Evolutionary conservation across 495 filamentous ascomycete species (phyloP).

Genomic region (Xylaria acuta): DNA sequence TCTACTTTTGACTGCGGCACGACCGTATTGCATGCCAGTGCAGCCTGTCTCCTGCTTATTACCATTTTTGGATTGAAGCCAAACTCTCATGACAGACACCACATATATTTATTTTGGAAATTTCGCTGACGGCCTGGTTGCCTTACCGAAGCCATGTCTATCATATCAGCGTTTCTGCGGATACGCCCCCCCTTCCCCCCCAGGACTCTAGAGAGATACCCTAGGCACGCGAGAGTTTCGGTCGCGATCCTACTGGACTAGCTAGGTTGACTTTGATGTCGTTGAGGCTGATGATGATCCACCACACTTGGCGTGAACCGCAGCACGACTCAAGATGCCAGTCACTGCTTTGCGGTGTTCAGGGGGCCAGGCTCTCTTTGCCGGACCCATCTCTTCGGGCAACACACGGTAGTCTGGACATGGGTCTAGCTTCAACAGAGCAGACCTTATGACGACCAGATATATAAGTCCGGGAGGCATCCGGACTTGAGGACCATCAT

Average conservation of each 20-base stretch:
- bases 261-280: slow-evolving; percentile 14
- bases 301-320: slow-evolving; percentile 27
- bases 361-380: slow-evolving; percentile 24
- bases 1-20: slow-evolving; percentile 22
- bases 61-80: slow-evolving; percentile 25
- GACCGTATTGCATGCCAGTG: slow-evolving; percentile 22
- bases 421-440: slow-evolving; percentile 17
- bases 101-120: slow-evolving; percentile 24
- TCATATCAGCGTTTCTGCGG: not conserved
- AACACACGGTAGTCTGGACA: slow-evolving; percentile 12
- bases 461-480: slow-evolving; percentile 27
- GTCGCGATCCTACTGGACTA: slow-evolving; percentile 20
- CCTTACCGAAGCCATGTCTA: slow-evolving; percentile 9
- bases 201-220: not conserved
- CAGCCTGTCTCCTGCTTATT: slow-evolving; percentile 21
- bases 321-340: slow-evolving; percentile 27
- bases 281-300: slow-evolving; percentile 28
- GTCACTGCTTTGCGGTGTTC: slow-evolving; percentile 15
- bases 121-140: slow-evolving; percentile 19
- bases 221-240: not conserved
- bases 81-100: slow-evolving; percentile 15
- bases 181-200: slow-evolving; percentile 24
- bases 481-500: slow-evolving; percentile 14
- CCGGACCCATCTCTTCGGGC: slow-evolving; percentile 23
- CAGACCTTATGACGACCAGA: slow-evolving; percentile 17